These are phyloP conservation scores for Wickerhamiella brachini DNA, from an alignment of 805 yeast genomes.

Conservation along the genomic window DNA sequence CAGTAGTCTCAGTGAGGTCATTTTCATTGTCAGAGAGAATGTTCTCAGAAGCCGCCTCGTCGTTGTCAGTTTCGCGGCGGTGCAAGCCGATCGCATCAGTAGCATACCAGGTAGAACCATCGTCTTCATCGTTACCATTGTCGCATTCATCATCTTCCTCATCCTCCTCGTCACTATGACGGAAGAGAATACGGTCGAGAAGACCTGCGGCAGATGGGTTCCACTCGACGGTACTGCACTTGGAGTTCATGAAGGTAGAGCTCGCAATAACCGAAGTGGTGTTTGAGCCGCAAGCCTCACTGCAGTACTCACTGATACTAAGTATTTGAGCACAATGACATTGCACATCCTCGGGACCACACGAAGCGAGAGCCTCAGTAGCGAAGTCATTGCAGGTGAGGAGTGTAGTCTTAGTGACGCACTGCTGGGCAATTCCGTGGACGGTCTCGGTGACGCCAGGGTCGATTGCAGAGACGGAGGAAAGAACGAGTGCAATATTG, in stretches of 20 bases:
- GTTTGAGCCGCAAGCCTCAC: background rate
- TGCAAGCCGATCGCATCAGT: background rate
- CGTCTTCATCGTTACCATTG: constrained; percentile 17
- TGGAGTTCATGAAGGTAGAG: background rate
- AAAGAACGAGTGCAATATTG: background rate
- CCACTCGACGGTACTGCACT: background rate
- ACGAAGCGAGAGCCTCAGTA: constrained; percentile 5
- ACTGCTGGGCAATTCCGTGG: background rate
- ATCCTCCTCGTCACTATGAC: constrained; percentile 3
- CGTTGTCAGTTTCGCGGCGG: background rate
- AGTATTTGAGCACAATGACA: constrained; percentile 13
- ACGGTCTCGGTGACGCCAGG: background rate
- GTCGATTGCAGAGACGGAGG: background rate
- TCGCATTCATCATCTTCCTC: constrained; percentile 14
- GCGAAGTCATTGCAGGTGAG: constrained; percentile 12
- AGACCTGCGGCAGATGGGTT: background rate
- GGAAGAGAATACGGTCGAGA: background rate
- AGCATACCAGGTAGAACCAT: constrained; percentile 15
- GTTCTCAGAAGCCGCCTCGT: background rate
- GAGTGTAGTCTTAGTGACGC: constrained; percentile 1
- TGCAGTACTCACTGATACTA: constrained; percentile 10
- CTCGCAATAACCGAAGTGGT: background rate
- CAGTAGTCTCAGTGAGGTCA: background rate
- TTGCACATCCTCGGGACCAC: constrained; percentile 9
- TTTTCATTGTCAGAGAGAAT: background rate